Evolutionary conservation across 164 flowering plant species (phyloP), one percentile per base, ranked within the genome.

Genomic region (Houttuynia cordata): DNA sequence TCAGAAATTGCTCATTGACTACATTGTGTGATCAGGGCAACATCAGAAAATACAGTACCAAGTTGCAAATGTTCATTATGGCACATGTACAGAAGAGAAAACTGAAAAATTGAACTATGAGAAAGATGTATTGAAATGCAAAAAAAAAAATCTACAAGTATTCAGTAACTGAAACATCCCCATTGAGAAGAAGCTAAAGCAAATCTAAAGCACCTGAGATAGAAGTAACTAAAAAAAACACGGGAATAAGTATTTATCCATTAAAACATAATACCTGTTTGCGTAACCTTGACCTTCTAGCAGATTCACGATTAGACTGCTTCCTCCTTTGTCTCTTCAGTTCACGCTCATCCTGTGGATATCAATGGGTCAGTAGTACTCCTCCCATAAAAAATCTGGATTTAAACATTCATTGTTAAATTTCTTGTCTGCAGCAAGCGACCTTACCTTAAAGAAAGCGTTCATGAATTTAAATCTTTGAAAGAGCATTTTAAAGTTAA

Each of bases 241-340:
- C 4, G 6, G 18, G 19, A 17, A 54, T 8, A 54, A 14, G 21
- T 23, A 9, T 19, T 53, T 53, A 24, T 53, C 12, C 49, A 45
- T 12, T 45, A 7, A 25, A 8, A 54, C 41, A n/a, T 8, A 17
- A 39, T 0, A 89, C 98, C 91, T 93, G 98, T 73, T 93, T 93
- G 20, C 94, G 90, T 70, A 93, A 73, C 74, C 98, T 80, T 71
- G 98, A 93, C 71, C 97, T 83, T 71, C 98, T 78, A 61, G 98
- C 96, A 20, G 97, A 93, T 69, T 93, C 99, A 67, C 96, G 71
- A 58, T 93, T 93, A 54, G 99, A 93, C 69, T 90, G 97, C 74
- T 93, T 93, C 71, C 99, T 82, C 70, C 79, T 87, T 68, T 90
- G 97, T 68, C 85, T 78, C 74, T 93, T 88, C 23, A 90, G 71